Base-by-base conservation (phyloP, 2,329 filamentous ascomycete genomes). In the Alternaria conjuncta region DNA sequence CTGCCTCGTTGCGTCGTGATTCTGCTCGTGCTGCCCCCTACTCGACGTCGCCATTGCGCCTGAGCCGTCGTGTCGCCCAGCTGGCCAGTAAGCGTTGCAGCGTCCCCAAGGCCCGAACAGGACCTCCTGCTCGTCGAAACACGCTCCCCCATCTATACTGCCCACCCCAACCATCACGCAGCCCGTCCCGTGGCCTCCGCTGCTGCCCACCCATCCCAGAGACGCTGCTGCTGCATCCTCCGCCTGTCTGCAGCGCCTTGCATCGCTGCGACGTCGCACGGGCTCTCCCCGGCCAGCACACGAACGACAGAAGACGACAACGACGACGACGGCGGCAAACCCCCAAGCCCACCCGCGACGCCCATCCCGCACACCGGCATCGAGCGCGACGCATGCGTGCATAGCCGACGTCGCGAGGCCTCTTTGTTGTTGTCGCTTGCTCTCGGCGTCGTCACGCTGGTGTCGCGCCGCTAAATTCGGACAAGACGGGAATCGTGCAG, bases 271-370 rank as follows among this genome's bases (percentile, higher is more conserved):
- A 66, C 74, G 71, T 74, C 72, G 76, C 76, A 73, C 77, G 66
- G 71, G 61, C 72, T 68, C 67, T 63, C 64, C 72, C 69, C 74
- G 63, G 72, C 70, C 75, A 75, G 76, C 77, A 78, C 77, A 77
- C 77, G 76, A 77, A 77, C 77, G 76, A 77, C 75, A 61, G 68
- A 41, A 41, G 32, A 41, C 32, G 32, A n/a, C 32, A 15, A n/a
- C 32, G 32, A 41, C 32, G 32, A 62, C 67, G 26, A 49, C 61
- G 36, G 58, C 64, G 63, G 69, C 72, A 61, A 61, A 21, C 53
- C 64, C n/a, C 55, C 46, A 20, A 28, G 36, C 28, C 26, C 32
- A 20, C 45, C n/a, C 41, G 32, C 57, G 57, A 56, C 53, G 59
- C 61, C 30, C 36, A 18, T 56, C 57, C 66, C 64, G 61, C 15